Evolutionary conservation across 495 filamentous ascomycete genomes (phyloP).

Genomic region (Parachaetomium inaequale): DNA sequence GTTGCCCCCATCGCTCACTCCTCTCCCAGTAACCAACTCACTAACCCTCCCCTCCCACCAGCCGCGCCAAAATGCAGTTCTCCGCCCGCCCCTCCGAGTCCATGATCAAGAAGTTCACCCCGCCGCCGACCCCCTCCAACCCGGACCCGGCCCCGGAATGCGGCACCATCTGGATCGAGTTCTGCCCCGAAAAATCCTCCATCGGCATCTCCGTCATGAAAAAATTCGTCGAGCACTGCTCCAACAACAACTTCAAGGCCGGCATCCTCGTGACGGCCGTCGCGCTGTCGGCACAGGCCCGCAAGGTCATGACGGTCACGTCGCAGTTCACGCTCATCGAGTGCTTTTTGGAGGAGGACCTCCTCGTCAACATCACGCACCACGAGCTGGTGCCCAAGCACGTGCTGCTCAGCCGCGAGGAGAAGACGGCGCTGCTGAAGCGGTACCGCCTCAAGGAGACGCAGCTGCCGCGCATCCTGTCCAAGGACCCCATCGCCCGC

Average conservation of each 20-base stretch:
- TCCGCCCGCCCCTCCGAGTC: slow-evolving; percentile 72
- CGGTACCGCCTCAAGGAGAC: slow-evolving; percentile 95
- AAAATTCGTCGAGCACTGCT: slow-evolving; percentile 76
- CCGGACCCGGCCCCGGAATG: slow-evolving; percentile 67
- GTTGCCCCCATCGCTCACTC: background rate
- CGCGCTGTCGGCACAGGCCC: slow-evolving; percentile 76
- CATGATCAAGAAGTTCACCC: slow-evolving; percentile 81
- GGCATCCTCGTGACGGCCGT: slow-evolving; percentile 83
- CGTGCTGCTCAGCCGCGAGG: slow-evolving; percentile 80
- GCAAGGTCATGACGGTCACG: slow-evolving; percentile 72
- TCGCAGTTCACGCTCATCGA: slow-evolving; percentile 74
- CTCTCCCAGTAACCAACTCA: background rate
- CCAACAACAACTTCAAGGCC: slow-evolving; percentile 72
- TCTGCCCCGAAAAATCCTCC: slow-evolving; percentile 62
- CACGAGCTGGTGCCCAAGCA: slow-evolving; percentile 97
- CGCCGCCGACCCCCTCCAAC: slow-evolving; percentile 57
- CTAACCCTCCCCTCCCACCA: slow-evolving; percentile 33
- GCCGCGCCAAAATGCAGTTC: slow-evolving; percentile 80
- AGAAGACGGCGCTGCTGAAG: slow-evolving; percentile 77
- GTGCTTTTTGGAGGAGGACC: slow-evolving; percentile 89
- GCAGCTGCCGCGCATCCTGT: slow-evolving; percentile 87
- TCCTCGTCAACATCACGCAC: slow-evolving; percentile 96
- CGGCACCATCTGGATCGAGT: slow-evolving; percentile 91
- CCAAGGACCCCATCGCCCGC: slow-evolving; percentile 84
- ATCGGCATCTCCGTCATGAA: slow-evolving; percentile 92